Evolutionary conservation across 768 basidiomycete genomes (phyloP).

Genomic region (Serendipita sp.): DNA sequence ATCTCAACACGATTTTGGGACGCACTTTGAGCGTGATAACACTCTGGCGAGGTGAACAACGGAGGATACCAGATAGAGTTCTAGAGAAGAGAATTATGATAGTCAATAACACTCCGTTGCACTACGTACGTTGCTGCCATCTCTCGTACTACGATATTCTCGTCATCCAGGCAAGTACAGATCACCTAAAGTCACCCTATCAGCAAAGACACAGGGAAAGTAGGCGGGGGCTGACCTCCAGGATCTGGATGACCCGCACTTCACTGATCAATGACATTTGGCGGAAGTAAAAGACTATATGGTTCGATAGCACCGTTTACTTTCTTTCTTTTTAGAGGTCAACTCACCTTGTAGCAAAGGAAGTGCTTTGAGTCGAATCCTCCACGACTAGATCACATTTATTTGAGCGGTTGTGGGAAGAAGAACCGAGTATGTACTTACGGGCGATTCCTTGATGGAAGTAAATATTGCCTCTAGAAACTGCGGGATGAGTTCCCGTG

Average conservation of each 20-base stretch:
- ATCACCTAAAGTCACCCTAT: constrained; percentile 34
- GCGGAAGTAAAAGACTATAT: constrained; percentile 69
- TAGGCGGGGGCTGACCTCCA: constrained; percentile 38
- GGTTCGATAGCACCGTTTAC: not conserved
- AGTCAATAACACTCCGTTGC: not conserved
- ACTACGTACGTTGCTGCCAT: constrained; percentile 19
- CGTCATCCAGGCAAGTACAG: constrained; percentile 49
- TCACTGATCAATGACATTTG: constrained; percentile 71
- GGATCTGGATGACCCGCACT: constrained; percentile 55
- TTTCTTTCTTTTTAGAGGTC: not conserved
- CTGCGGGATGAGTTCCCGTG: constrained; percentile 46
- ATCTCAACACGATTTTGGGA: constrained; percentile 5
- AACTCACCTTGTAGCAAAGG: constrained; percentile 52
- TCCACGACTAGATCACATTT: constrained; percentile 49
- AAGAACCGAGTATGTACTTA: constrained; percentile 22
- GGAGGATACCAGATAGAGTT: constrained; percentile 25
- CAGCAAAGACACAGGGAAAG: not conserved
- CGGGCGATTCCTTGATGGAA: constrained; percentile 60
- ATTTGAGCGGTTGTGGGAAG: constrained; percentile 6
- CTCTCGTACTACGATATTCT: constrained; percentile 25
- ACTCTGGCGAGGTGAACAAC: constrained; percentile 25
- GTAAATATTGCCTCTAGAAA: constrained; percentile 58
- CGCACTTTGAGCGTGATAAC: constrained; percentile 24
- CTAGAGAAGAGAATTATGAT: constrained; percentile 14
- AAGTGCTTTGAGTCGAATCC: constrained; percentile 69